Evolutionary conservation across 1,139 yeast species (phyloP).

Genomic region (Komagataea norvegica): DNA sequence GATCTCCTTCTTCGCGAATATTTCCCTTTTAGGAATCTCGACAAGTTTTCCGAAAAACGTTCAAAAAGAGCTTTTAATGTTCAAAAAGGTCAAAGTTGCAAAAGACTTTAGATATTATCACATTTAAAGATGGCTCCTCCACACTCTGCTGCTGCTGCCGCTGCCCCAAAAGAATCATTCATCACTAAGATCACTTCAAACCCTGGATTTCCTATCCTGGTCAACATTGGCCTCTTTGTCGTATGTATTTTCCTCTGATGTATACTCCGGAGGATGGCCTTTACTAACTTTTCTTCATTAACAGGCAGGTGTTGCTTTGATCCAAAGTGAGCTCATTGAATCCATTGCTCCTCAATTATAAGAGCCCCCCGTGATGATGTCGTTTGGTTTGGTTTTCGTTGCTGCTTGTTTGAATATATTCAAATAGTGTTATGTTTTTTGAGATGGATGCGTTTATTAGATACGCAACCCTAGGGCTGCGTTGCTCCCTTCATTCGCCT

Average conservation of each 20-base stretch:
- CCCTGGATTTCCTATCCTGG: constrained; percentile 59
- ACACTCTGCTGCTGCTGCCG: constrained; percentile 15
- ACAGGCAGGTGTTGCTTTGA: constrained; percentile 63
- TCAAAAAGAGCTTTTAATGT: background rate
- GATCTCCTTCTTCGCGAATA: background rate
- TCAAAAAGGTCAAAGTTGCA: background rate
- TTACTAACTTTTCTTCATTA: constrained; percentile 21
- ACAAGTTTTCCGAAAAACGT: background rate
- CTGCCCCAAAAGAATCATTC: constrained; percentile 31
- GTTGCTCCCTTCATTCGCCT: no score
- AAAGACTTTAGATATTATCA: no score
- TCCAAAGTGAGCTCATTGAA: constrained; percentile 77
- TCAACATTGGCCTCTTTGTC: constrained; percentile 60
- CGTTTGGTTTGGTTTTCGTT: no score
- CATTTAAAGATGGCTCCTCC: constrained; percentile 20
- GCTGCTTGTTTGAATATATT: no score
- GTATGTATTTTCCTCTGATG: constrained; percentile 32
- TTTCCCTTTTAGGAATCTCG: background rate
- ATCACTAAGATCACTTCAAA: constrained; percentile 51
- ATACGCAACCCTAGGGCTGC: no score
- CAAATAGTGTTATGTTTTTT: no score
- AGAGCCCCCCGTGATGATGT: no score
- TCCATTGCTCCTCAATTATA: constrained; percentile 65
- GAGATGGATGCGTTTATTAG: no score
- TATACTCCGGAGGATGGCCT: no score